Conservation (phyloP, 2,329 filamentous ascomycete species). For the Geosmithia morbida region DNA sequence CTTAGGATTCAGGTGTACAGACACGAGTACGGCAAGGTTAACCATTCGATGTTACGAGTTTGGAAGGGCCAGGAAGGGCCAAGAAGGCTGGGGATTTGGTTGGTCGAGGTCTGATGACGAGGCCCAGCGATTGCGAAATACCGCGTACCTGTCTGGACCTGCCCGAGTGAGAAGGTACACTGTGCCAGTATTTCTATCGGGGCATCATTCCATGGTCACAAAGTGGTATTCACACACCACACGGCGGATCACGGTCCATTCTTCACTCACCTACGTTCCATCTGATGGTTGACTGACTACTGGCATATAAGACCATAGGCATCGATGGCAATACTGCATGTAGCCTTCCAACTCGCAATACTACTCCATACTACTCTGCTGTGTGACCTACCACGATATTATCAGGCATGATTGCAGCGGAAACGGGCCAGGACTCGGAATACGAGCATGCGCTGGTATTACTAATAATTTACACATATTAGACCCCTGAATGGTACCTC, state of each 20-base stretch:
- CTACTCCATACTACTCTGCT: too few relatives aligned
- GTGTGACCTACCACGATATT: too few relatives aligned
- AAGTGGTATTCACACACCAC: background rate
- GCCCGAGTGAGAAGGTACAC: background rate
- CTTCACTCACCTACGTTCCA: too few relatives aligned
- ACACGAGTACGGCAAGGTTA: background rate
- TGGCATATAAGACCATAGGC: too few relatives aligned
- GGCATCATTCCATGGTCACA: background rate
- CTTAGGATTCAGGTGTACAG: too few relatives aligned
- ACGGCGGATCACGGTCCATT: too few relatives aligned
- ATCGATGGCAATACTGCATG: too few relatives aligned
- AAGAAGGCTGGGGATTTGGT: background rate
- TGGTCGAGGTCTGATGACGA: background rate
- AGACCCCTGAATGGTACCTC: background rate
- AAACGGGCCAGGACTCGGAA: too few relatives aligned
- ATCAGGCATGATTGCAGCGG: too few relatives aligned
- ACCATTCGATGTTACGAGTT: background rate
- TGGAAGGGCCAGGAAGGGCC: too few relatives aligned
- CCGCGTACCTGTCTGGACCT: background rate
- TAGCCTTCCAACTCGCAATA: too few relatives aligned
- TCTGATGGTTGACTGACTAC: too few relatives aligned
- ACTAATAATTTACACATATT: background rate
- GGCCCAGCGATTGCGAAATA: background rate
- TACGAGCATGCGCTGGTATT: background rate
- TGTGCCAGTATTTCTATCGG: background rate